Evolutionary conservation across 176 grass and related monocot species (phyloP), one percentile per base, ranked within the genome.

Genomic region (Oryza brachyantha): DNA sequence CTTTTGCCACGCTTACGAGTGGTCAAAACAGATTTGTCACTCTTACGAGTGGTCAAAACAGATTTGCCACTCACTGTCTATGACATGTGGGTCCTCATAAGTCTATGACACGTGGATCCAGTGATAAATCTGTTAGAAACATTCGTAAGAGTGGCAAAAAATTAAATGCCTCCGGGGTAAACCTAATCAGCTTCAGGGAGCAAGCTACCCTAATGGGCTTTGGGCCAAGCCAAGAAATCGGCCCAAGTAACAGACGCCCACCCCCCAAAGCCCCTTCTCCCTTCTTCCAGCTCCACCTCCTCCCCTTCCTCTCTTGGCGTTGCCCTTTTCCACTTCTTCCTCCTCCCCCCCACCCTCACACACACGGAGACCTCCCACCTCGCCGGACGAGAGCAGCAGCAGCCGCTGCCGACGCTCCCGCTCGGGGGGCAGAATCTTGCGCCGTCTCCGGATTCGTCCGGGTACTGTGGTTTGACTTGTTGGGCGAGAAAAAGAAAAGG

Each of bases 321-420:
- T 54, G 21, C 70, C 48, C 26, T 32, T 31, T 82, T 65, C 70
- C 68, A 81, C 58, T 35, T 39, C 68, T 40, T 52, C 42, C 79
- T 45, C 71, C 63, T 31, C n/a, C 9, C 14, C 37, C 58, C 36
- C 7, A 60, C 70, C 37, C 58, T 8, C 35, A 54, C 73, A 75
- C 77, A 66, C 70, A 40, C 81, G 55, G 81, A 79, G 86, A 79
- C 52, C 61, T 76, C 32, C 61, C 40, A 64, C 24, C 75, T 80
- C 63, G 52, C 17, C 41, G 11, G 26, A 48, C 62, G 29, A 62
- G n/a, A n/a, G n/a, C n/a, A n/a, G n/a, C n/a, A n/a, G 69, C 39
- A 31, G 29, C 48, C 3, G 6, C 61, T 12, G 61, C 76, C 52
- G 50, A 21, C 21, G 17, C 26, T 17, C 60, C 5, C 66, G 25